Conservation (phyloP, 352 stramenopile genomes). For the Pythium phragmiticola region DNA sequence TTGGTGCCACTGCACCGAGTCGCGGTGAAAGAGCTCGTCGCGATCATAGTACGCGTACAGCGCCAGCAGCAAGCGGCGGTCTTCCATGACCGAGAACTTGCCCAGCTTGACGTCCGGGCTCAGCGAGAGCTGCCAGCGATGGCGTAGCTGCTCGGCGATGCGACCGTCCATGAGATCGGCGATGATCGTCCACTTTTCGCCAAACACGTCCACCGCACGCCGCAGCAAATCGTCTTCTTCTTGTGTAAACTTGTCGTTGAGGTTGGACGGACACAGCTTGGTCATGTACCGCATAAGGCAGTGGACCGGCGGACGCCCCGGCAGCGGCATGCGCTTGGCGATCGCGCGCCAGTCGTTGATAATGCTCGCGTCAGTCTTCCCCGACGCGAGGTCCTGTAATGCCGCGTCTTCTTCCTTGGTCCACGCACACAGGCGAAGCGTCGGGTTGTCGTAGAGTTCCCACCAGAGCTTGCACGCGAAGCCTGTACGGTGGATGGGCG, state of each 20-base stretch:
- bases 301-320: conserved; percentile 26
- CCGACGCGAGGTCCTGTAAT: conserved; percentile 23
- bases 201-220: conserved; percentile 49
- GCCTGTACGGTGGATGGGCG: conserved; percentile 51
- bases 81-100: conserved; percentile 74
- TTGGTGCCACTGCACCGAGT: conserved; percentile 56
- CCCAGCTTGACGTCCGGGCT: conserved; percentile 59
- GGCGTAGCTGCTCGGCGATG: conserved; percentile 70
- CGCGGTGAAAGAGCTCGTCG: conserved; percentile 42
- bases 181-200: conserved; percentile 80
- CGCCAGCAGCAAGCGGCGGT: conserved; percentile 61
- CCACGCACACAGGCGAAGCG: conserved; percentile 33
- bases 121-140: conserved; percentile 70
- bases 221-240: conserved; percentile 31
- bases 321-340: conserved; percentile 26
- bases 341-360: conserved; percentile 30
- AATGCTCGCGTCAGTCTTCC: conserved; percentile 13
- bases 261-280: conserved; percentile 25
- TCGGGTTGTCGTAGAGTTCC: conserved; percentile 64
- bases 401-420: conserved; percentile 30
- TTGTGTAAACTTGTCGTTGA: conserved; percentile 31
- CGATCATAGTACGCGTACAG: conserved; percentile 52
- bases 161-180: conserved; percentile 72
- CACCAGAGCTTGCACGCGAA: conserved; percentile 78
- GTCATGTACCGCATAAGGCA: conserved; percentile 35